Evolutionary conservation across 2,329 filamentous ascomycete genomes (phyloP).

Genomic region (Nothopassalora personata): DNA sequence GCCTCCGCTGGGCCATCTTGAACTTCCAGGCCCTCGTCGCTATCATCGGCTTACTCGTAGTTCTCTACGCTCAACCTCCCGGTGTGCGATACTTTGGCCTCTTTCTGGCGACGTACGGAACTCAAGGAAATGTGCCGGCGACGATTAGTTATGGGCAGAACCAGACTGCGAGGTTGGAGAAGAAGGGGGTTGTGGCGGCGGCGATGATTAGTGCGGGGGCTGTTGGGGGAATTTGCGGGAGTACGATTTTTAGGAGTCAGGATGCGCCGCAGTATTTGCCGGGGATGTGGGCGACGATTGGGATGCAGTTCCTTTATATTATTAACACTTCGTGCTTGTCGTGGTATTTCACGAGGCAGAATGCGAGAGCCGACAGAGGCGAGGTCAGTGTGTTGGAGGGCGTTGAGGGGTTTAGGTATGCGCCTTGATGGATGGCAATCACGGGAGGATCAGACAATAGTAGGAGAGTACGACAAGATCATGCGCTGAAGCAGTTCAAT

Average conservation of each 20-base stretch:
- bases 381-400: constrained; percentile 10
- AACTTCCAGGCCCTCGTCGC: constrained; percentile 57
- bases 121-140: constrained; percentile 68
- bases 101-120: constrained; percentile 67
- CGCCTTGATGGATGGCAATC: neutral
- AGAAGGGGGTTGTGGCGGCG: constrained; percentile 30
- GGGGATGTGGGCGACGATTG: constrained; percentile 20
- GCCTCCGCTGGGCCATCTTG: constrained; percentile 60
- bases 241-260: constrained; percentile 14
- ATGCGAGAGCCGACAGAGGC: constrained; percentile 14
- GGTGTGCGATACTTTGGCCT: constrained; percentile 66
- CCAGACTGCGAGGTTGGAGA: constrained; percentile 30
- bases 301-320: constrained; percentile 15
- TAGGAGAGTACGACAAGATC: too few relatives aligned
- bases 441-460: too few relatives aligned
- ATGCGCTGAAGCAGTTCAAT: too few relatives aligned
- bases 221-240: constrained; percentile 12
- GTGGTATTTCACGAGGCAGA: constrained; percentile 16
- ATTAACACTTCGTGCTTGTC: constrained; percentile 12
- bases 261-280: constrained; percentile 18
- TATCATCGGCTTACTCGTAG: constrained; percentile 64
- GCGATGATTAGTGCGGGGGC: constrained; percentile 38
- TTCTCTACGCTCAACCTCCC: constrained; percentile 59
- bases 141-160: constrained; percentile 57
- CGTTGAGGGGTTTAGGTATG: neutral